Conservation (phyloP, 169 alveolate genomes). For the Plasmodium blacklocki region DNA sequence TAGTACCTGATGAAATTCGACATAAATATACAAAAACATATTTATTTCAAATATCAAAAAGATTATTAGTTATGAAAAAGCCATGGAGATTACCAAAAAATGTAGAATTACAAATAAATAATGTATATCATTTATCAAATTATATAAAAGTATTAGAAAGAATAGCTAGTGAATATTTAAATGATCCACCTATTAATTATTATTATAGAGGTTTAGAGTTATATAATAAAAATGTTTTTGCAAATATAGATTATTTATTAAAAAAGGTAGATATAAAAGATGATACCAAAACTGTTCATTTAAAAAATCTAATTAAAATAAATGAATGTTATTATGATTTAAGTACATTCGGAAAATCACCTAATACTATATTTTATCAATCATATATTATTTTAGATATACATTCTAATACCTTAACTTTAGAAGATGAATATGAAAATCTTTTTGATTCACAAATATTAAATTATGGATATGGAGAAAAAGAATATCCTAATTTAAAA, state of each 20-base stretch:
- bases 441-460: slow-evolving; percentile 82
- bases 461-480: slow-evolving; percentile 79
- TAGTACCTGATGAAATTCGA: slow-evolving; percentile 73
- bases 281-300: slow-evolving; percentile 18
- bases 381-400: slow-evolving; percentile 83
- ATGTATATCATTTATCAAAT: slow-evolving; percentile 79
- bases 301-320: slow-evolving; percentile 64
- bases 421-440: slow-evolving; percentile 79
- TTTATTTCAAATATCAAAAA: slow-evolving; percentile 76
- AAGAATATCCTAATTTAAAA: slow-evolving; percentile 81
- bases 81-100: slow-evolving; percentile 87
- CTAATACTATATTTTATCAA: slow-evolving; percentile 80
- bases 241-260: slow-evolving; percentile 75
- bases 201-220: slow-evolving; percentile 71
- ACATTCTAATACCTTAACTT: slow-evolving; percentile 73
- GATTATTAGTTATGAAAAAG: slow-evolving; percentile 83
- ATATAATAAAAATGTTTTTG: slow-evolving; percentile 75
- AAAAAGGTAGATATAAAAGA: slow-evolving; percentile 73
- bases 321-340: slow-evolving; percentile 81
- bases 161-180: slow-evolving; percentile 77
- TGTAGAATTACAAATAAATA: slow-evolving; percentile 82
- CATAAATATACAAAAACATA: slow-evolving; percentile 73
- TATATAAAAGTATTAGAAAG: slow-evolving; percentile 83
- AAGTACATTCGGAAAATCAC: slow-evolving; percentile 79
- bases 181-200: slow-evolving; percentile 68